Evolutionary conservation across 805 yeast species (phyloP), one percentile per base, ranked within the genome.

Genomic region (Yamadazyma paraphyllophila): DNA sequence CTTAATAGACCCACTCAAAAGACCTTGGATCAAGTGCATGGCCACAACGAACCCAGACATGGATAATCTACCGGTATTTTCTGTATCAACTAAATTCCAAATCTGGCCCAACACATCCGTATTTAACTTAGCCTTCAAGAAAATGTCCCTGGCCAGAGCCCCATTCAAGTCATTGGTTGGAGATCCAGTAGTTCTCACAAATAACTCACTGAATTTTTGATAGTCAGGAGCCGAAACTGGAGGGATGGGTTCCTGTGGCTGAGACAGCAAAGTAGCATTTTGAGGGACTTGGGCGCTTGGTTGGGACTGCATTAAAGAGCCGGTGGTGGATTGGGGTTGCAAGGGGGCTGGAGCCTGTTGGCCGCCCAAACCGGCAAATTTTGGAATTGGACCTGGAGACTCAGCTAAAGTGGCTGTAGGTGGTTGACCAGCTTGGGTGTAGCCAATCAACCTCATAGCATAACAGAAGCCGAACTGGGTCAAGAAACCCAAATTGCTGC

Each of bases 1-100:
- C 41, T 75, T 76, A 54, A 89, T 66, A 2, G 80, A 55, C 33
- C 89, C 87, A 56, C 81, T 78, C 57, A 89, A 72, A 27, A 85
- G 69, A 54, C 89, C 83, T 64, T 92, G 97, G 52, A 94, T 88
- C 60, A 94, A 75, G 65, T 88, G 96, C 99, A 94, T 92, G 7
- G 98, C 97, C 57, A 92, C 79, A 37, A 88, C 80, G 57, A 94
- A 94, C 61, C 88, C 91, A 12, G 82, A 76, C 59, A 82, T 78
- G 46, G 78, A 74, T 56, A 94, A 78, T 45, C 78, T 73, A 4
- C 99, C 99, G 1, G 78, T 66, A 54, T 82, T 82, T 44, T 78
- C 77, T 49, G 82, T 80, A 62, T 94, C 99, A 36, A 87, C 94
- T 46, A 92, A 72, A 44, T 78, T 78, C 99, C 99, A 94, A 48